A percentile compares a stretch with the other conserved stretches of the same genome.
phyloP scores from a whole-genome alignment of 2,329 filamentous ascomycete genomes.

The Sporothrix sp. region DNA sequence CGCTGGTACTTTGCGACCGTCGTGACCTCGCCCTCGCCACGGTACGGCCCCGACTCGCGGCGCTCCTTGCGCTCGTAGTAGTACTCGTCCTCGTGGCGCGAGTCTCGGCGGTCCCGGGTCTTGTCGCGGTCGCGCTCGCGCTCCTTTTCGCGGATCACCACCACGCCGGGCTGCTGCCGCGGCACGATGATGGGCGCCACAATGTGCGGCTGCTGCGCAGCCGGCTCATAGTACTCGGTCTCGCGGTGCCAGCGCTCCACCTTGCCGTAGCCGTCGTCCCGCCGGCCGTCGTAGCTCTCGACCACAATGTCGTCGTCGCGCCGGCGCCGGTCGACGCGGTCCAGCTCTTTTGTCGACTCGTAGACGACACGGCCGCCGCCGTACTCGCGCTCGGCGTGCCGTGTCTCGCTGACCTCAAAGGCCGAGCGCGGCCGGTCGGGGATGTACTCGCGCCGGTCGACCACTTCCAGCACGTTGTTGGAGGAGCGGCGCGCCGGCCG shows the following conservation, averaged over 20 bases:
- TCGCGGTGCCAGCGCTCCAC: slow-evolving; percentile 52
- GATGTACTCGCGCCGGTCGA: slow-evolving; percentile 34
- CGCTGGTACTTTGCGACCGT: slow-evolving; percentile 23
- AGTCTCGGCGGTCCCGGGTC: slow-evolving; percentile 15
- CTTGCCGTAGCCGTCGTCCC: slow-evolving; percentile 37
- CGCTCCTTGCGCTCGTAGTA: slow-evolving; percentile 42
- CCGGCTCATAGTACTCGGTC: slow-evolving; percentile 50
- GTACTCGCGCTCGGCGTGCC: slow-evolving; percentile 21
- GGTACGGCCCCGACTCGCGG: slow-evolving; percentile 34
- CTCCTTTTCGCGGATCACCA: slow-evolving; percentile 22
- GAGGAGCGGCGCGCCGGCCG: slow-evolving; percentile 22
- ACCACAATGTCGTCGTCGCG: slow-evolving; percentile 39
- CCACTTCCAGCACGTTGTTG: slow-evolving; percentile 32
- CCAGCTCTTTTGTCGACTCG: slow-evolving; percentile 34
- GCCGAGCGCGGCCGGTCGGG: slow-evolving; percentile 44
- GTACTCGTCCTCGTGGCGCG: slow-evolving; percentile 34
- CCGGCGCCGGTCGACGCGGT: slow-evolving; percentile 22
- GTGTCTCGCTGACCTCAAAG: slow-evolving; percentile 30
- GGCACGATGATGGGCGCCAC: slow-evolving; percentile 38
- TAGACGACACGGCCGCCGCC: slow-evolving; percentile 29
- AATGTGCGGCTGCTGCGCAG: slow-evolving; percentile 33
- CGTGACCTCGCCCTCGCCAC: slow-evolving; percentile 28
- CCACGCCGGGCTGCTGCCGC: slow-evolving; percentile 9
- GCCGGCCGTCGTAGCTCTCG: slow-evolving; percentile 44
- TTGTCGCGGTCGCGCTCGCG: neutral